Evolutionary conservation across 176 grass and related monocot species (phyloP), one percentile per base, ranked within the genome.

Genomic region (Tillandsia fasciculata): DNA sequence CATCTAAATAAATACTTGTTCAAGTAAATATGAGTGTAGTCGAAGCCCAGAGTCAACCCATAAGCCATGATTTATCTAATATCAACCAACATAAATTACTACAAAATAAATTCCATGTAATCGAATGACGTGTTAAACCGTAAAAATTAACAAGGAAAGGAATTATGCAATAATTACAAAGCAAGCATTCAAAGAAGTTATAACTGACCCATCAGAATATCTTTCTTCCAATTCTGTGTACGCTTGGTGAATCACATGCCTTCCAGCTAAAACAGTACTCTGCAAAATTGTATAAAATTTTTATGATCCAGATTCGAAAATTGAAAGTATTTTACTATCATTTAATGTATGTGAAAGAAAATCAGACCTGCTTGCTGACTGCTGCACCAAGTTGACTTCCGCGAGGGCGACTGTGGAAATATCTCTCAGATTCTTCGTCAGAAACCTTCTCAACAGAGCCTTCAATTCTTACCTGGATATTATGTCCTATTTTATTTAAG

Each of bases 321-420:
- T 22, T 61, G 22, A 61, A 9, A 17, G 20, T 18, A 23, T 61
- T 23, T 61, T 61, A 15, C 10, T 61, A 61, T 61, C 9, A 9
- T 6, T 61, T 61, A 9, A 9, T 15, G 22, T 18, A n/a, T 10
- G 22, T 18, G 20, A 2, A 48, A 61, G 49, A 12, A 76, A 27
- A 77, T 49, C 50, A 64, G 50, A 97, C 93, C 93, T 92, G 93
- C 71, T 97, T 87, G 89, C 93, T 97, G 49, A 83, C 86, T 51
- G 87, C 81, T 63, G 93, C 93, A 78, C 89, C 93, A 81, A 97
- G 93, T 68, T 97, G 93, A 76, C 93, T 97, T 71, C 89, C 89
- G 77, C 76, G 83, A 81, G 92, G 92, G 26, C 92, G 92, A 71
- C 92, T 92, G 76, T 96, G 88, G 74, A 96, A 96, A 78, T 96